These are phyloP conservation scores for Elongisporangium senticosum DNA, from an alignment of 352 stramenopile genomes.

Conservation along the genomic window DNA sequence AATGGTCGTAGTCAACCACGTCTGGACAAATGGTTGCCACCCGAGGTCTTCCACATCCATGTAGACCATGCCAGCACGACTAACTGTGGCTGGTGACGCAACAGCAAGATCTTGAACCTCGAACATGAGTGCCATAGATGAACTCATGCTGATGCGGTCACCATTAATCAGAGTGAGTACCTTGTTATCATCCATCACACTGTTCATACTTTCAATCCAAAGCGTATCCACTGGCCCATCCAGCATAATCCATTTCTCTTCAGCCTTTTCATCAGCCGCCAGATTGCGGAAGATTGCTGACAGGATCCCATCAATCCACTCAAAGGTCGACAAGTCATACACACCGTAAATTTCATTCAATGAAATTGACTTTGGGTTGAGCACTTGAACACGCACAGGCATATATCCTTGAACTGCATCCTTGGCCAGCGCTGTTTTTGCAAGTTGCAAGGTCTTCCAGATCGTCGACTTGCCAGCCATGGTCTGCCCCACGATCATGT, in stretches of 20 bases:
- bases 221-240: slow-evolving; percentile 83
- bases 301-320: slow-evolving; percentile 85
- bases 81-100: slow-evolving; percentile 92
- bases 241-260: slow-evolving; percentile 88
- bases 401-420: slow-evolving; percentile 67
- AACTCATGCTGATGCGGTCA: slow-evolving; percentile 81
- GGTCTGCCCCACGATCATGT: slow-evolving; percentile 92
- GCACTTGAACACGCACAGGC: slow-evolving; percentile 79
- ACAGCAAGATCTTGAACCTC: slow-evolving; percentile 93
- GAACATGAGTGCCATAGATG: slow-evolving; percentile 90
- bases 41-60: slow-evolving; percentile 86
- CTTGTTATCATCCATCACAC: slow-evolving; percentile 88
- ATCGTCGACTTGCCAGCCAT: slow-evolving; percentile 88
- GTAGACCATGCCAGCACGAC: slow-evolving; percentile 92
- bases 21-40: slow-evolving; percentile 74
- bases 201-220: slow-evolving; percentile 91
- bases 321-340: slow-evolving; percentile 82
- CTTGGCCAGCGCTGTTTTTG: slow-evolving; percentile 74
- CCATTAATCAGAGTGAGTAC: slow-evolving; percentile 84
- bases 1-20: slow-evolving; percentile 69
- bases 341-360: slow-evolving; percentile 89
- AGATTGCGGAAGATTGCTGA: slow-evolving; percentile 78
- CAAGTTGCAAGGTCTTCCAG: slow-evolving; percentile 71
- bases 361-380: slow-evolving; percentile 89
- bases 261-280: slow-evolving; percentile 63